These are phyloP conservation scores for Agroathelia rolfsii DNA, from an alignment of 1,284 basidiomycete species.

Conservation along the genomic window DNA sequence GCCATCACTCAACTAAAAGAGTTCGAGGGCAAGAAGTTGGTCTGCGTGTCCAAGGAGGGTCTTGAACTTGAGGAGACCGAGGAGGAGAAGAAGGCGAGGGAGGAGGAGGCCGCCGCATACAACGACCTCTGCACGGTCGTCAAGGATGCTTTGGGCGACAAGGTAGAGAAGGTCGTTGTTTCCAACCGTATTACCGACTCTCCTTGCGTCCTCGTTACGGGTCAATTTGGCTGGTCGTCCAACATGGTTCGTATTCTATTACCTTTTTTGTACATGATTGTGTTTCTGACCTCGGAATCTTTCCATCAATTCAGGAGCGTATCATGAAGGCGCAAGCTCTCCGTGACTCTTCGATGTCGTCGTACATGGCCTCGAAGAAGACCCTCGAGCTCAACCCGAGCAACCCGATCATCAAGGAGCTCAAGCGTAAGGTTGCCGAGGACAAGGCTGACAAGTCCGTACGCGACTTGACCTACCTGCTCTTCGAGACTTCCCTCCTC, in stretches of 20 bases:
- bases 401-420: slow-evolving; percentile 94
- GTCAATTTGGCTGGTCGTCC: slow-evolving; percentile 98
- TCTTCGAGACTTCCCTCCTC: slow-evolving; percentile 94
- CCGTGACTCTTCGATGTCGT: slow-evolving; percentile 97
- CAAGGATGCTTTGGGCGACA: slow-evolving; percentile 98
- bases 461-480: slow-evolving; percentile 88
- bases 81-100: slow-evolving; percentile 90
- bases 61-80: slow-evolving; percentile 99
- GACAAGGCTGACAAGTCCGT: slow-evolving; percentile 99
- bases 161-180: slow-evolving; percentile 98
- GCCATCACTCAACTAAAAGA: slow-evolving; percentile 98
- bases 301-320: slow-evolving; percentile 57
- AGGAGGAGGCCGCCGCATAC: slow-evolving; percentile 81
- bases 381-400: slow-evolving; percentile 95
- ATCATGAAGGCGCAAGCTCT: slow-evolving; percentile 99
- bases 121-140: slow-evolving; percentile 88
- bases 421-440: slow-evolving; percentile 89
- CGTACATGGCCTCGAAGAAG: slow-evolving; percentile 99
- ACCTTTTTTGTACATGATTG: not conserved
- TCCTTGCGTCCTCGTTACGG: slow-evolving; percentile 94
- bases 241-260: slow-evolving; percentile 69
- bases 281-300: slow-evolving; percentile 10
- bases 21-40: slow-evolving; percentile 96
- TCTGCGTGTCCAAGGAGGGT: slow-evolving; percentile 98
- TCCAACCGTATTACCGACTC: slow-evolving; percentile 98